Evolutionary conservation across 768 basidiomycete species (phyloP).

Genomic region (Auricularia sp.): DNA sequence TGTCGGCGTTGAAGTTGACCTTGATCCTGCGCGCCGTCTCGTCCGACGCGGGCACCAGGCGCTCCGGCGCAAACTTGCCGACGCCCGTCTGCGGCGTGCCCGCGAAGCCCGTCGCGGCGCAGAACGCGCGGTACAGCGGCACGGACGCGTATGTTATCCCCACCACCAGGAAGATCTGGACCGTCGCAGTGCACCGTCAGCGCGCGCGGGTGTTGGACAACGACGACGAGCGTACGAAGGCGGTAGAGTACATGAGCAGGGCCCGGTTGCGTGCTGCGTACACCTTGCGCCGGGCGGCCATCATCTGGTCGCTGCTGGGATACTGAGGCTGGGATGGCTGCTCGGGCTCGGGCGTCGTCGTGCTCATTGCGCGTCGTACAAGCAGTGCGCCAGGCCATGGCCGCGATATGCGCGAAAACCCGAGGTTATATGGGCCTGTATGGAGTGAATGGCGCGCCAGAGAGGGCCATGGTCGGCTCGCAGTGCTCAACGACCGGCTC

Average conservation of each 20-base stretch:
- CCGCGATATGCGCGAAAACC: too few relatives aligned
- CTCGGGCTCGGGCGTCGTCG: neutral
- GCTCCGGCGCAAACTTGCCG: constrained; percentile 75
- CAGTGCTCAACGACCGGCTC: too few relatives aligned
- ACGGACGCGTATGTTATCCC: constrained; percentile 96
- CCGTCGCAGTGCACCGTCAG: neutral
- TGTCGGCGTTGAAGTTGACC: constrained; percentile 93
- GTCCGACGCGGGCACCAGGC: constrained; percentile 50
- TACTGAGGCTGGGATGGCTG: neutral
- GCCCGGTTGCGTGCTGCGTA: constrained; percentile 58
- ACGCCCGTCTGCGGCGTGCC: constrained; percentile 87
- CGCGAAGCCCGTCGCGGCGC: constrained; percentile 92
- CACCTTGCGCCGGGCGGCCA: constrained; percentile 28
- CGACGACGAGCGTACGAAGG: constrained; percentile 47
- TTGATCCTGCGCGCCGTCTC: constrained; percentile 67
- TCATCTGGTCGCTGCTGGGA: neutral
- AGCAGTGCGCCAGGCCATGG: too few relatives aligned
- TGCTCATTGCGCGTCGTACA: neutral
- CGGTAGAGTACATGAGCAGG: constrained; percentile 75
- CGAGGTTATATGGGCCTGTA: too few relatives aligned
- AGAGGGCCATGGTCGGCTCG: too few relatives aligned
- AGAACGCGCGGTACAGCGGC: constrained; percentile 95
- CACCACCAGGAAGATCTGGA: constrained; percentile 63
- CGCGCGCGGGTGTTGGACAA: too few relatives aligned
- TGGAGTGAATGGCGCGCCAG: too few relatives aligned